Evolutionary conservation across 2,329 filamentous ascomycete genomes (phyloP).

Genomic region (Orbilia blumenaviensis): DNA sequence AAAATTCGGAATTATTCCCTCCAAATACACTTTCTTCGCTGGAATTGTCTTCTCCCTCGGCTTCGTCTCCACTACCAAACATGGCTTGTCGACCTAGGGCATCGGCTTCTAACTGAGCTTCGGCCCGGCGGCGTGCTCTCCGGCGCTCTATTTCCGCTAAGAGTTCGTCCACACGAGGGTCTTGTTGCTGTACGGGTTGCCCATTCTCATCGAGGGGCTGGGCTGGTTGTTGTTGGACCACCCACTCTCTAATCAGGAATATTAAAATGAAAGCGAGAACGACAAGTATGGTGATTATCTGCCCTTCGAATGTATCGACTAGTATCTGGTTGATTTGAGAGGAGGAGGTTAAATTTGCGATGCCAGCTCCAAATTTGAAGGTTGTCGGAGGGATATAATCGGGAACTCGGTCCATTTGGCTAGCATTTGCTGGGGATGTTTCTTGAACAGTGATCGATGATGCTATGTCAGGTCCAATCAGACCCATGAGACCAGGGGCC

Average conservation of each 20-base stretch:
- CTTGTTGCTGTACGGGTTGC: conserved; percentile 46
- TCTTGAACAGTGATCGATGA: conserved; percentile 27
- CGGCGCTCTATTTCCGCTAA: conserved; percentile 45
- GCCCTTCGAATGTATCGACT: conserved; percentile 86
- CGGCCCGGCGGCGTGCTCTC: conserved; percentile 36
- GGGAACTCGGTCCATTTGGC: conserved; percentile 14
- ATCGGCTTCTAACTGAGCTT: conserved; percentile 9
- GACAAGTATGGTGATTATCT: conserved; percentile 89
- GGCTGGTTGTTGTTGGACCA: conserved; percentile 95
- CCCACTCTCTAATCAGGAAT: conserved; percentile 95
- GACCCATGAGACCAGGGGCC: conserved; percentile 21
- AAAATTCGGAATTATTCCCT: conserved; percentile 47
- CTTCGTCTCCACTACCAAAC: conserved; percentile 47
- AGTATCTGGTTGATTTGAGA: conserved; percentile 78
- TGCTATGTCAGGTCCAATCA: conserved; percentile 39
- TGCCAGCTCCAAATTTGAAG: conserved; percentile 38
- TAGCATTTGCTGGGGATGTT: conserved; percentile 8
- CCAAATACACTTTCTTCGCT: conserved; percentile 52
- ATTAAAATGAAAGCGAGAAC: conserved; percentile 96
- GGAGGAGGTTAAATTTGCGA: conserved; percentile 71
- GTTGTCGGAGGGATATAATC: conserved; percentile 46
- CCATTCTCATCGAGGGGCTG: conserved; percentile 63
- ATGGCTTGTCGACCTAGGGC: conserved; percentile 20
- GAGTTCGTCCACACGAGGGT: conserved; percentile 46
- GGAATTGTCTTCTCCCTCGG: conserved; percentile 53